These are phyloP conservation scores for Leonotis leonurus DNA, from an alignment of 257 asterid species.

Conservation along the genomic window DNA sequence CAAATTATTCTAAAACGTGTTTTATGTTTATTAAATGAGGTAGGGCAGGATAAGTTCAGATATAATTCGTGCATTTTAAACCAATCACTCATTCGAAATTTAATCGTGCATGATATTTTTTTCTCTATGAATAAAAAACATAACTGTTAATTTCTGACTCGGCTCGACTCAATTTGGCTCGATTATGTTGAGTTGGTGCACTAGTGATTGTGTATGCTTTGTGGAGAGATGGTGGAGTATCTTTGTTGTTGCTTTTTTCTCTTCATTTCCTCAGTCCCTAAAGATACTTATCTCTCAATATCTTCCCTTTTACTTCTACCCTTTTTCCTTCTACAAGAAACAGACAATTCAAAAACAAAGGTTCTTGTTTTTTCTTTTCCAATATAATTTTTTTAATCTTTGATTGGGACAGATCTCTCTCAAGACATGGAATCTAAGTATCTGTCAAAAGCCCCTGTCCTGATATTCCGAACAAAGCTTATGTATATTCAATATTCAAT, in stretches of 20 bases:
- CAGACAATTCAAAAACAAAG: neutral
- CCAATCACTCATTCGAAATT: too few relatives aligned
- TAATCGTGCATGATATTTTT: too few relatives aligned
- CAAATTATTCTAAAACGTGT: too few relatives aligned
- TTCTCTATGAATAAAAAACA: too few relatives aligned
- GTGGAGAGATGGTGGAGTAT: slow-evolving; percentile 23
- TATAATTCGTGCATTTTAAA: too few relatives aligned
- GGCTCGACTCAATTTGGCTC: neutral
- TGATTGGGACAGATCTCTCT: slow-evolving; percentile 30
- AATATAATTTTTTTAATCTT: neutral
- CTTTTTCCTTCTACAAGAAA: slow-evolving; percentile 16
- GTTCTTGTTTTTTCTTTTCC: neutral
- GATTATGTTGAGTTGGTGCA: too few relatives aligned
- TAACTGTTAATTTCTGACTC: neutral
- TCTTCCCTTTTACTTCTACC: slow-evolving; percentile 14
- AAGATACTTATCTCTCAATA: slow-evolving; percentile 25
- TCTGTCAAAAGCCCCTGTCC: slow-evolving; percentile 4
- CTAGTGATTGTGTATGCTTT: neutral
- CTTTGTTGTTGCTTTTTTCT: neutral
- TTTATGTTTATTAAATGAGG: too few relatives aligned
- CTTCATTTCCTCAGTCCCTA: slow-evolving; percentile 16
- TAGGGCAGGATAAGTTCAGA: too few relatives aligned
- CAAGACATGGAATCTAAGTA: slow-evolving; percentile 33
- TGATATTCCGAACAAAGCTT: slow-evolving; percentile 13
- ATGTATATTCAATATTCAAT: slow-evolving; percentile 5